Conservation (phyloP, 441 rosid species). For the Bruguiera hainesii region DNA sequence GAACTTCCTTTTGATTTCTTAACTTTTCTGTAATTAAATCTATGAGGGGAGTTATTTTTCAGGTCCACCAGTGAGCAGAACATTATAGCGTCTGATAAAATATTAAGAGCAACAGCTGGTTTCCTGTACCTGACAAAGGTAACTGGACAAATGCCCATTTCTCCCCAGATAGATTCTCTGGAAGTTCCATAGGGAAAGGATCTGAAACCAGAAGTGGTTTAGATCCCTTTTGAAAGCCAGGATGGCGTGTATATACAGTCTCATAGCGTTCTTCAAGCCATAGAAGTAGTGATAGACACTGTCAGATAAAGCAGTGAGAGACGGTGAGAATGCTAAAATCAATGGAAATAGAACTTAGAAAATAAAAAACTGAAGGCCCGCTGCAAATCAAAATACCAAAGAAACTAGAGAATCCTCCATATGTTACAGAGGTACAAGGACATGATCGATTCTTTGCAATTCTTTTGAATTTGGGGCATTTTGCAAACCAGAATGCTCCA, state of each 20-base stretch:
- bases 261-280: slow-evolving; percentile 96
- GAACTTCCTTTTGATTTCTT: neutral
- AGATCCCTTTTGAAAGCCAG: slow-evolving; percentile 91
- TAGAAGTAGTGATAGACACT: slow-evolving; percentile 78
- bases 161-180: slow-evolving; percentile 83
- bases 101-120: neutral
- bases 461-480: neutral
- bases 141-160: slow-evolving; percentile 96
- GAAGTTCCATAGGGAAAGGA: slow-evolving; percentile 93
- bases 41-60: neutral
- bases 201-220: slow-evolving; percentile 78
- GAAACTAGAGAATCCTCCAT: neutral
- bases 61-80: neutral
- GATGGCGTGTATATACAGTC: slow-evolving; percentile 74
- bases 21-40: neutral
- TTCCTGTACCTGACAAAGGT: slow-evolving; percentile 66
- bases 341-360: too few relatives aligned
- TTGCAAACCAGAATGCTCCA: neutral
- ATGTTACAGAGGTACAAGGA: neutral
- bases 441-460: neutral
- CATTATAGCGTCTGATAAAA: neutral
- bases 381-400: neutral
- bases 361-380: neutral
- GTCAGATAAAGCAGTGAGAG: slow-evolving; percentile 20
- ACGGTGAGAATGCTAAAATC: slow-evolving; percentile 1